phyloP scores from a whole-genome alignment of 2,329 filamentous ascomycete genomes.

The Huntiella moniliformis region DNA sequence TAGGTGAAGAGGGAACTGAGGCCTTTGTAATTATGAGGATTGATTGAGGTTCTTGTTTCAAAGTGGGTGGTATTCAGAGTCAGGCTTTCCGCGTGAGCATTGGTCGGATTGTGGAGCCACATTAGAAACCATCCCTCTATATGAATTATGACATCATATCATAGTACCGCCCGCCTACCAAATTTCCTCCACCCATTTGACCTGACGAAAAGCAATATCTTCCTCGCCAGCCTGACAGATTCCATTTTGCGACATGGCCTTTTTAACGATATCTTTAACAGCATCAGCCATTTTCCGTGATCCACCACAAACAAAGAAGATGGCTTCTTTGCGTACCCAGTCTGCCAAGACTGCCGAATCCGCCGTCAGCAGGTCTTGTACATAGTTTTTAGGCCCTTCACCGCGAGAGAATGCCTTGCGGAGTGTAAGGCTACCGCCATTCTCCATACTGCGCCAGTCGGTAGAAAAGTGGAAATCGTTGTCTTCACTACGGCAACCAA shows the following conservation, averaged over 20 bases:
- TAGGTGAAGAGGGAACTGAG: no score
- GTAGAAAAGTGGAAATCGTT: constrained; percentile 67
- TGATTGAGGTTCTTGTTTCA: no score
- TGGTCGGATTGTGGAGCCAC: background rate
- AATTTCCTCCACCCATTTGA: constrained; percentile 39
- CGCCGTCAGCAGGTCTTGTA: constrained; percentile 22
- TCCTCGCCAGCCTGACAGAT: constrained; percentile 21
- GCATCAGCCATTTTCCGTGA: constrained; percentile 39
- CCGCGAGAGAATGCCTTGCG: constrained; percentile 29
- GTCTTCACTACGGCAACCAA: constrained; percentile 56
- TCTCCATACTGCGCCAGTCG: constrained; percentile 41
- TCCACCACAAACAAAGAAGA: constrained; percentile 37
- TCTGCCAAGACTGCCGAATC: constrained; percentile 17
- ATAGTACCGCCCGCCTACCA: constrained; percentile 24
- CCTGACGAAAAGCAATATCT: constrained; percentile 19
- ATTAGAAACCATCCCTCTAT: background rate
- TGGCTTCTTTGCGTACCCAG: constrained; percentile 22
- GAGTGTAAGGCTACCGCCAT: constrained; percentile 17
- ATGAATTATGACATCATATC: background rate
- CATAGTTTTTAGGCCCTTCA: constrained; percentile 28
- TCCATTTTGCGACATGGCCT: constrained; percentile 25
- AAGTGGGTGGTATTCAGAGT: background rate
- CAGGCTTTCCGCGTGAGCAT: background rate
- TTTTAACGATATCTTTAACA: constrained; percentile 32
- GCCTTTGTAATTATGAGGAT: no score